Evolutionary conservation across 169 alveolate genomes (phyloP), one percentile per base, ranked within the genome.

Genomic region (Cryptosporidium xiaoi): DNA sequence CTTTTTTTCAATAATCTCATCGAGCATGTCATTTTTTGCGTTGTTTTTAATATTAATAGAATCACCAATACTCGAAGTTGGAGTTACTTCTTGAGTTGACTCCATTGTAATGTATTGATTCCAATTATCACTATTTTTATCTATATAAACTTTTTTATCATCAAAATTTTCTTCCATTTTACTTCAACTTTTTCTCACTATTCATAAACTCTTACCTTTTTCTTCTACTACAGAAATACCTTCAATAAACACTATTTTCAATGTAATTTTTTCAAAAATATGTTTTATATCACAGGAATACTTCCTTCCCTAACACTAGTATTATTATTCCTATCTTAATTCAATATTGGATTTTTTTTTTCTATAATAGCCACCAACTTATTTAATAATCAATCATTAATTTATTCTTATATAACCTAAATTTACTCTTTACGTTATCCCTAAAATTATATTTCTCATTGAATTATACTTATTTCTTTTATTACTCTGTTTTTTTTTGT

Each of bases 61-160:
- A 51, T 69, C 83, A 53, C 67, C 67, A 53, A 69, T 69, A 33
- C 83, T 64, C 16, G 66, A 69, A 2, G 83, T 69, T n/a, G 83
- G 83, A 51, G 83, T 69, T 10, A 51, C 83, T 29, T 69, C 83
- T 55, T 69, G 83, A 20, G 83, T 69, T 7, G 83, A 53, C 29
- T 69, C 83, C 66, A 69, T 69, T 15, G 66, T 18, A 53, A 64
- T 69, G 31, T 53, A 69, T 53, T 51, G 83, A 48, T 66, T 69
- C 83, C 83, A 69, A 8, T 67, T 64, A 12, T 51, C 83, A 50
- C 31, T 50, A 51, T 29, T 66, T 31, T 53, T 51, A 5, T 69
- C 55, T 8, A 69, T 55, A 18, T 34, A 53, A 33, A 69, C 83
- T 31, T 69, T 69, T 56, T 53, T 64, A 3, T 51, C 15, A 18